A percentile compares a stretch with the other conserved stretches of the same genome.
These are phyloP conservation scores for Boletellus emodensis DNA, from an alignment of 768 basidiomycete genomes.

Conservation along the genomic window DNA sequence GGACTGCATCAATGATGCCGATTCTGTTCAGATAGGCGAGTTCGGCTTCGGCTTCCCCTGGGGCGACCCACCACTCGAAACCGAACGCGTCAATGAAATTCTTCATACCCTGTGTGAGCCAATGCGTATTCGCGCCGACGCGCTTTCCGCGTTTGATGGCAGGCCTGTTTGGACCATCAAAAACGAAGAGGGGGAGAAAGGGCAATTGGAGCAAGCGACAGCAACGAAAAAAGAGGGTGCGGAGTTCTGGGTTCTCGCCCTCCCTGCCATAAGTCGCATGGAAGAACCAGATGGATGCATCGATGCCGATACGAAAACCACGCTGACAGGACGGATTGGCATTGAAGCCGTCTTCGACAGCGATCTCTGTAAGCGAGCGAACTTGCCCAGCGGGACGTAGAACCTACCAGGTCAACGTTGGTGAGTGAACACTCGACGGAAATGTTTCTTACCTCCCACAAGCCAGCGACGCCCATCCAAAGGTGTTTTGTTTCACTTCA, in stretches of 20 bases:
- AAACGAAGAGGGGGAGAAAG: conserved; percentile 85
- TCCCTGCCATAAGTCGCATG: conserved; percentile 66
- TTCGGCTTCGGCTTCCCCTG: conserved; percentile 94
- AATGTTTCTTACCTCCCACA: conserved; percentile 43
- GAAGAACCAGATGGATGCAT: conserved; percentile 80
- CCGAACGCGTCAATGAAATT: conserved; percentile 75
- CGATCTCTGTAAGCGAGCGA: conserved; percentile 73
- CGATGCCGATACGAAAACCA: conserved; percentile 82
- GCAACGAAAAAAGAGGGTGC: conserved; percentile 84
- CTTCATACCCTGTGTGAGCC: conserved; percentile 73
- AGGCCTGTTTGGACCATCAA: conserved; percentile 85
- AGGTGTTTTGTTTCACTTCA: too few relatives aligned
- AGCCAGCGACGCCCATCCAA: conserved; percentile 46
- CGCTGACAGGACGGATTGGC: conserved; percentile 59
- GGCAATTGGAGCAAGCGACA: conserved; percentile 72
- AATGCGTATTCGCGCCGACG: conserved; percentile 57
- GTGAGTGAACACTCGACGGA: conserved; percentile 10
- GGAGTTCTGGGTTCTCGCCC: conserved; percentile 83
- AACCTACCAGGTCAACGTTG: conserved; percentile 37
- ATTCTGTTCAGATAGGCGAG: conserved; percentile 80
- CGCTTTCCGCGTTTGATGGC: conserved; percentile 75
- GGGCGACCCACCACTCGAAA: conserved; percentile 78
- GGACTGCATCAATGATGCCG: conserved; percentile 81
- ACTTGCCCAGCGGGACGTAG: conserved; percentile 66
- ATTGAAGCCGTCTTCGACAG: conserved; percentile 72